Evolutionary conservation across 768 basidiomycete species (phyloP).

Genomic region (Phlebiopsis gigantea): DNA sequence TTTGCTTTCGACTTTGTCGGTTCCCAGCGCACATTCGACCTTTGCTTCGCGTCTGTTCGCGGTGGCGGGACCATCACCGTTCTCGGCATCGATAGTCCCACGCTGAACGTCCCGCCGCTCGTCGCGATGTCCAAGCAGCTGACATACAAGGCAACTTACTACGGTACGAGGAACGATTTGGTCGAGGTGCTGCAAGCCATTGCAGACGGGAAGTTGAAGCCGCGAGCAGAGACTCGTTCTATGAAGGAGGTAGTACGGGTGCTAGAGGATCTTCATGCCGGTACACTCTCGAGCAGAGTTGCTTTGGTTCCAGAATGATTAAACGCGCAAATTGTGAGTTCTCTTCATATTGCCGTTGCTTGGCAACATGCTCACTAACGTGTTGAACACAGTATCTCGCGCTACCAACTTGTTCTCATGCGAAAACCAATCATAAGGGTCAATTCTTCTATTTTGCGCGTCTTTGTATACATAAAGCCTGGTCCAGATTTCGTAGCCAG

Average conservation of each 20-base stretch:
- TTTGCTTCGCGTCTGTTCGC: slow-evolving; percentile 2
- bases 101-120: slow-evolving; percentile 6
- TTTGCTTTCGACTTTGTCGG: slow-evolving; percentile 20
- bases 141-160: slow-evolving; percentile 11
- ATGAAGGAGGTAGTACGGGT: slow-evolving; percentile 15
- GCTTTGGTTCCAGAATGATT: slow-evolving; percentile 19
- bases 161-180: slow-evolving; percentile 13
- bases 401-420: too few species aligned
- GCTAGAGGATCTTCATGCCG: slow-evolving; percentile 14
- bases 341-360: too few species aligned
- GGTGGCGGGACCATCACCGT: slow-evolving; percentile 15
- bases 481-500: too few species aligned
- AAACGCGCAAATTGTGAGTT: too few species aligned
- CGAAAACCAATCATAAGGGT: too few species aligned
- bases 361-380: too few species aligned
- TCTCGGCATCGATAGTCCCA: slow-evolving; percentile 10
- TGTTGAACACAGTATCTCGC: too few species aligned
- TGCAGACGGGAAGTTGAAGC: slow-evolving; percentile 13
- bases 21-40: slow-evolving; percentile 14
- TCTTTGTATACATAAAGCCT: too few species aligned
- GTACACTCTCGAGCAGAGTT: slow-evolving; percentile 14
- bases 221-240: slow-evolving; percentile 14
- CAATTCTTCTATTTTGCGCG: too few species aligned
- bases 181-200: slow-evolving; percentile 18
- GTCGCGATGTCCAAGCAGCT: slow-evolving; percentile 14